Conservation (phyloP, 805 yeast genomes). For the Teunomyces atbi region DNA sequence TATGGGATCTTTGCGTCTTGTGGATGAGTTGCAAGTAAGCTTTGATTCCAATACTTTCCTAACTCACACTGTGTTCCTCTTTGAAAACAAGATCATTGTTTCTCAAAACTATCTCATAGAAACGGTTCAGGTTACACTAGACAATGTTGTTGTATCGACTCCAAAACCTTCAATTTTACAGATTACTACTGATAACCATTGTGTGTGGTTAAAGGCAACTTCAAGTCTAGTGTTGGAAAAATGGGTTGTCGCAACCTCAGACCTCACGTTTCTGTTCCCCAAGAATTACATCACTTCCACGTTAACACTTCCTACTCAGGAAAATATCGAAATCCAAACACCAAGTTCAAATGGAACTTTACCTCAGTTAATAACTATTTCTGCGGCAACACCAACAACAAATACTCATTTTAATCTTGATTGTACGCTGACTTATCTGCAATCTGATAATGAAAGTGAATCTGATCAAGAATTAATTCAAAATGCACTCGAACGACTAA, state of each 20-base stretch:
- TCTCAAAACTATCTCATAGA: slow-evolving; percentile 13
- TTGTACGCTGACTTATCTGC: neutral
- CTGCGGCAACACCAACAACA: neutral
- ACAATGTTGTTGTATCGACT: slow-evolving; percentile 9
- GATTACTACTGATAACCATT: slow-evolving; percentile 10
- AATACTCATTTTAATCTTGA: neutral
- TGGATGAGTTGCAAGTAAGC: slow-evolving; percentile 30
- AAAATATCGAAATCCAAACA: slow-evolving; percentile 3
- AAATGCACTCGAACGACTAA: neutral
- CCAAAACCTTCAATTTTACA: slow-evolving; percentile 25
- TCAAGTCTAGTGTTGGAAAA: slow-evolving; percentile 36
- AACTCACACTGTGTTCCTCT: slow-evolving; percentile 27
- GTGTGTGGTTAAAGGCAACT: slow-evolving; percentile 28
- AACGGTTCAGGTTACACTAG: slow-evolving; percentile 13
- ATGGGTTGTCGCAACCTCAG: slow-evolving; percentile 44
- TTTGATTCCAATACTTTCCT: slow-evolving; percentile 9
- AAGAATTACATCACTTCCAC: slow-evolving; percentile 37
- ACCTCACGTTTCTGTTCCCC: slow-evolving; percentile 30
- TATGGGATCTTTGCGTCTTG: slow-evolving; percentile 36
- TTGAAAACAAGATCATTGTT: slow-evolving; percentile 31
- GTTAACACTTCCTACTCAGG: slow-evolving; percentile 12
- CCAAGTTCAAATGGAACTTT: slow-evolving; percentile 5
- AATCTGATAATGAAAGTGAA: slow-evolving; percentile 20
- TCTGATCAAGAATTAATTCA: slow-evolving; percentile 12
- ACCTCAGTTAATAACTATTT: neutral